Evolutionary conservation across 2,329 filamentous ascomycete genomes (phyloP).

Genomic region (Talaromyces verruculosus): DNA sequence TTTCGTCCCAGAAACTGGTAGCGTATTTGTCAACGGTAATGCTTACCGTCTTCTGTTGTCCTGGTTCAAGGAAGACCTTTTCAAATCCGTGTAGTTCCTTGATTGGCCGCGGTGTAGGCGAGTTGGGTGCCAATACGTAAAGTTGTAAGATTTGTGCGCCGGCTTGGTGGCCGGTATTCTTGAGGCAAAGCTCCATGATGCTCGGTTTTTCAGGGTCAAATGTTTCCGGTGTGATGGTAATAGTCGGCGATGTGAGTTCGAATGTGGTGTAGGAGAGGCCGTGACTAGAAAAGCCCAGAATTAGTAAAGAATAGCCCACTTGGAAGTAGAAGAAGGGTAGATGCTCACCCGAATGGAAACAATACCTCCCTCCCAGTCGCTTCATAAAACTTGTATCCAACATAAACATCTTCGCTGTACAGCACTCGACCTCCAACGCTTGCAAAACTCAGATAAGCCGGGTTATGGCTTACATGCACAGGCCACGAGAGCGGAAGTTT

Average conservation of each 20-base stretch:
- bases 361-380: constrained; percentile 62
- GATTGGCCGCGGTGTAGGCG: constrained; percentile 31
- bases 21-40: constrained; percentile 38
- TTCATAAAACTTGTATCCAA: constrained; percentile 80
- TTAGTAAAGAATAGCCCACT: background rate
- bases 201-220: constrained; percentile 41
- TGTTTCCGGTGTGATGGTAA: constrained; percentile 1
- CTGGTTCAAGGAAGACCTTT: constrained; percentile 19
- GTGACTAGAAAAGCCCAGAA: constrained; percentile 43
- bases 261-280: constrained; percentile 80
- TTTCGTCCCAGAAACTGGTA: constrained; percentile 46
- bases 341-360: constrained; percentile 67
- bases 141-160: constrained; percentile 58
- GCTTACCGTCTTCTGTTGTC: constrained; percentile 17
- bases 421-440: constrained; percentile 68
- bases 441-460: constrained; percentile 71
- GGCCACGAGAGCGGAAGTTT: constrained; percentile 76
- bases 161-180: constrained; percentile 55
- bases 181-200: constrained; percentile 40
- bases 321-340: background rate
- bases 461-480: constrained; percentile 65
- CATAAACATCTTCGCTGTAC: constrained; percentile 77
- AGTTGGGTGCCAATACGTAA: constrained; percentile 46
- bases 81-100: constrained; percentile 22
- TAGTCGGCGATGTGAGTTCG: constrained; percentile 41